Evolutionary conservation across 805 yeast species (phyloP), one percentile per base, ranked within the genome.

Genomic region (Saccharomycopsis sp.): DNA sequence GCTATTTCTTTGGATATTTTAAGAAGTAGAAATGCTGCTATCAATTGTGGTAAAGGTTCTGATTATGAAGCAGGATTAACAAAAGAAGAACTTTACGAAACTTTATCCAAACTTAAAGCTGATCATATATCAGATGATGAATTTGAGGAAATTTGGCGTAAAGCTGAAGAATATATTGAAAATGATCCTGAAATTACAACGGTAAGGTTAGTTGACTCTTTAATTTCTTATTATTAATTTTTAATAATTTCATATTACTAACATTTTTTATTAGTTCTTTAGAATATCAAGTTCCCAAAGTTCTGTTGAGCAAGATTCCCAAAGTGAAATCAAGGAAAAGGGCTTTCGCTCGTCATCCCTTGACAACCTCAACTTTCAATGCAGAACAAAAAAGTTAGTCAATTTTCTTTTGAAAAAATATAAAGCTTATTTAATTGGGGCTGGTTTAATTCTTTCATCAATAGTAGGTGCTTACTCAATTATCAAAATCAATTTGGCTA

Each of bases 191-290:
- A 76, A 57, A 69, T 44, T 14, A 29, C 79, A 55, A 74, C 70
- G 61, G 80, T 81, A 72, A 79, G 92, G 83, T 83, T 76, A 70
- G 84, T 77, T 70, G 39, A 53, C 13, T 8, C n/a, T n/a, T n/a
- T n/a, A n/a, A n/a, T n/a, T n/a, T n/a, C n/a, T n/a, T n/a, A n/a
- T n/a, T n/a, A n/a, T n/a, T n/a, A n/a, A n/a, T n/a, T n/a, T n/a
- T n/a, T n/a, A n/a, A 9, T 25, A 25, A 9, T 25, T 25, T 12
- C 12, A 8, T 5, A 5, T 36, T 36, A 28, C 38, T 34, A 34
- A 37, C 41, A 36, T n/a, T 18, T 8, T 31, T 21, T n/a, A n/a
- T n/a, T 41, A 41, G 45, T 38, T 39, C 36, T 44, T 27, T 31
- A 23, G 17, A 26, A 18, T 40, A 37, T 20, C 41, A n/a, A 19